Evolutionary conservation across 805 yeast species (phyloP).

Genomic region (Spathaspora girioi): DNA sequence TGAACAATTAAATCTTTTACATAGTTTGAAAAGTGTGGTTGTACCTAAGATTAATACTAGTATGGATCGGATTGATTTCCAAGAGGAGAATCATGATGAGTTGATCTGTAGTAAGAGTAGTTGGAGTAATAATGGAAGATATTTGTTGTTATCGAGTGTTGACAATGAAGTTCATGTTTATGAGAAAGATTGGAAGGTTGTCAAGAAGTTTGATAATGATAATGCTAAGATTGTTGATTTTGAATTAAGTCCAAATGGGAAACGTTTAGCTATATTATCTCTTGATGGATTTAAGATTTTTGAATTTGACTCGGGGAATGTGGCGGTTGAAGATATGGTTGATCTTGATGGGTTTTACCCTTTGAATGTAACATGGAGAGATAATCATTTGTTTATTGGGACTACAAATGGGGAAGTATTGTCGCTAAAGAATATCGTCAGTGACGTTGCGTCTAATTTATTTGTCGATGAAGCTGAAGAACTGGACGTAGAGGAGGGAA

Average conservation of each 20-base stretch:
- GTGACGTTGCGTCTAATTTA: slow-evolving; percentile 32
- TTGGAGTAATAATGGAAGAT: slow-evolving; percentile 71
- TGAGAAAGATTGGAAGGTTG: slow-evolving; percentile 30
- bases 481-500: slow-evolving; percentile 29
- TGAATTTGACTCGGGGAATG: slow-evolving; percentile 40
- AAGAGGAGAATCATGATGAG: slow-evolving; percentile 41
- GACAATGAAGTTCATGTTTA: slow-evolving; percentile 43
- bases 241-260: slow-evolving; percentile 1
- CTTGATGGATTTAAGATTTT: slow-evolving; percentile 39
- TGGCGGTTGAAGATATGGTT: slow-evolving; percentile 13
- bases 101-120: slow-evolving; percentile 51
- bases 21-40: slow-evolving; percentile 41
- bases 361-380: slow-evolving; percentile 27
- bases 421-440: slow-evolving; percentile 16
- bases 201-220: slow-evolving; percentile 1
- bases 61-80: slow-evolving; percentile 32
- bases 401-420: slow-evolving; percentile 40
- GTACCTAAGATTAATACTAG: slow-evolving; percentile 32
- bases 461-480: slow-evolving; percentile 15
- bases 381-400: slow-evolving; percentile 35
- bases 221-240: slow-evolving; percentile 9
- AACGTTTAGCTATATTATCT: slow-evolving; percentile 4
- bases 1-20: slow-evolving; percentile 38
- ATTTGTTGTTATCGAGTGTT: slow-evolving; percentile 57
- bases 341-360: slow-evolving; percentile 24